Evolutionary conservation across 331 rosid species (phyloP), one percentile per base, ranked within the genome.

Genomic region (Ulmus americana): DNA sequence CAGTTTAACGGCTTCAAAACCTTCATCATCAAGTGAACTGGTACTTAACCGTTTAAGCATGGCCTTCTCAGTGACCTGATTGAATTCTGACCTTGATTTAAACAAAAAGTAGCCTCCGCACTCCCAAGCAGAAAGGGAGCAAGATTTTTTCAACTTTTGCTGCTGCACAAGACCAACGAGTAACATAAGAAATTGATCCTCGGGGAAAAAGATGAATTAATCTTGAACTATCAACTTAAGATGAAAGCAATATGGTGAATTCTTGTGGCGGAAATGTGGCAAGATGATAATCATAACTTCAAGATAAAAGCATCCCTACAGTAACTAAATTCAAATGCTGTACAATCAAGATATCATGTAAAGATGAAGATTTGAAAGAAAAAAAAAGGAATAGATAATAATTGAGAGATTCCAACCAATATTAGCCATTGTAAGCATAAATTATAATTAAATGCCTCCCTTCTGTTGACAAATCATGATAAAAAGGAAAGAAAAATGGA

Each of bases 41-140:
- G 54, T n/a, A 1, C 73, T 40, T 5, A 78, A 67, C 47, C 39
- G 71, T 45, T 53, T 50, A 50, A 69, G 70, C 58, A 65, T 44
- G 22, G 54, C 45, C 41, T 38, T 60, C 53, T 78, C 83, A 4
- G 74, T 70, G 55, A 73, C 76, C 43, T 64, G 67, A 55, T 74
- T 74, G 49, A 69, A 78, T 55, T 70, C 79, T 8, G 79, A 46
- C 61, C 63, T 78, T 5, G 79, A 65, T 43, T 44, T 70, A 47
- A 64, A 74, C 55, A 74, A 47, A 59, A 69, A 78, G 69, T 78
- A 78, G 3, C 79, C 83, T 12, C 83, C 78, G 48, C 83, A 78
- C 51, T 78, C 79, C 79, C 79, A 78, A 54, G 79, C 79, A 22
- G 83, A 74, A 12, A 69, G 76, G 50, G 60, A 59, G 63, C 67